Conservation (phyloP, 176 grass and related monocot species). For the Aegilops sharonensis region DNA sequence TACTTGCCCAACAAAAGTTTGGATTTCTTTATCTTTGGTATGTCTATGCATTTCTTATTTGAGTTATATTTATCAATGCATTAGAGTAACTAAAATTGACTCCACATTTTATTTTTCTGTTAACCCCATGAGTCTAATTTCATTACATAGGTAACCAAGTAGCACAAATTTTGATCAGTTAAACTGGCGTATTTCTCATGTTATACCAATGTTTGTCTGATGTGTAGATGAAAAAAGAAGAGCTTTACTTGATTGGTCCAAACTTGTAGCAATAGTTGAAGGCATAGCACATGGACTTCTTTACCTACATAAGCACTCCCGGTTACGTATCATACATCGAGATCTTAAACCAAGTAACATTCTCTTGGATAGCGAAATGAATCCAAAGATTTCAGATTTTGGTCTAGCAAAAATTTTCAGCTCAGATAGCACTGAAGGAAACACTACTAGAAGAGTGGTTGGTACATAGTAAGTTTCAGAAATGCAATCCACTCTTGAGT, state of each 20-base stretch:
- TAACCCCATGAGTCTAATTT: neutral
- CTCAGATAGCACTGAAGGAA: neutral
- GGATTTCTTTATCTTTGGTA: constrained; percentile 67
- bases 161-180: neutral
- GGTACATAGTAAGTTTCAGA: constrained; percentile 17
- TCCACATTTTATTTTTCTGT: neutral
- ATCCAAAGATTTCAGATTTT: constrained; percentile 22
- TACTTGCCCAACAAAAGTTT: constrained; percentile 70
- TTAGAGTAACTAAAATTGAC: no score
- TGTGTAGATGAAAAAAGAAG: constrained; percentile 3
- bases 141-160: neutral
- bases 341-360: constrained; percentile 27
- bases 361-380: constrained; percentile 2
- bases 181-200: neutral
- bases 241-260: constrained; percentile 4
- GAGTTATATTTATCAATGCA: neutral
- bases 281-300: constrained; percentile 23
- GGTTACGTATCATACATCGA: constrained; percentile 11
- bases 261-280: neutral
- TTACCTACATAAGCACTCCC: constrained; percentile 19
- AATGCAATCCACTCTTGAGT: neutral
- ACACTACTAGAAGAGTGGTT: constrained; percentile 8
- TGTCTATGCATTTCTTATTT: neutral
- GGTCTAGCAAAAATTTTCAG: constrained; percentile 15
- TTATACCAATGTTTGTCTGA: neutral